phyloP scores from a whole-genome alignment of 495 filamentous ascomycete genomes.

The Aspergillus sparsus region DNA sequence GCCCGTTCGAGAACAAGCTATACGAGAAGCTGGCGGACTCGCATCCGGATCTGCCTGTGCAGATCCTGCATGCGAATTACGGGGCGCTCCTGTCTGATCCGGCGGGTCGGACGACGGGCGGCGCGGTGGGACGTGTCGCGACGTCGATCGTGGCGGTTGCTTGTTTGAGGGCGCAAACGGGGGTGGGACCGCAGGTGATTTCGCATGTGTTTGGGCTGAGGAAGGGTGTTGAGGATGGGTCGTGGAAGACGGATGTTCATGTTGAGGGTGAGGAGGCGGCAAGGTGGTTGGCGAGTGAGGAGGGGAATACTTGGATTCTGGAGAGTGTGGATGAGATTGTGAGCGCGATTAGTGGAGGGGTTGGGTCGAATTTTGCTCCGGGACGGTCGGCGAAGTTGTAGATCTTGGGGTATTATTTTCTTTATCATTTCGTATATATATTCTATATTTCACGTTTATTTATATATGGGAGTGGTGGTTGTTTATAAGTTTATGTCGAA shows the following conservation, averaged over 20 bases:
- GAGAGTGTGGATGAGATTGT: conserved; percentile 69
- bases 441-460: no score
- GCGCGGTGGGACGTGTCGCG: conserved; percentile 59
- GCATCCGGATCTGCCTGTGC: conserved; percentile 77
- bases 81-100: conserved; percentile 69
- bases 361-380: conserved; percentile 62
- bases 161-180: conserved; percentile 71
- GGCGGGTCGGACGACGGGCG: conserved; percentile 52
- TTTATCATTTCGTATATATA: no score
- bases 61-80: conserved; percentile 71
- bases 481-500: no score
- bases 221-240: conserved; percentile 70
- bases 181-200: conserved; percentile 75
- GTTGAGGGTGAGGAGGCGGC: conserved; percentile 57
- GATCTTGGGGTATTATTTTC: conserved; percentile 11
- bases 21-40: conserved; percentile 63
- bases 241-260: conserved; percentile 52
- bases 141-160: conserved; percentile 70
- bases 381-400: conserved; percentile 50
- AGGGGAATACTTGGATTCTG: conserved; percentile 72
- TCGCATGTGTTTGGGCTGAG: conserved; percentile 73
- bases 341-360: conserved; percentile 58
- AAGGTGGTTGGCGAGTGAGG: conserved; percentile 68
- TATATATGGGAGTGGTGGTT: no score
- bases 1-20: conserved; percentile 68